Evolutionary conservation across 306 rosid genomes (phyloP).

Genomic region (Vigna reflexopilosa): DNA sequence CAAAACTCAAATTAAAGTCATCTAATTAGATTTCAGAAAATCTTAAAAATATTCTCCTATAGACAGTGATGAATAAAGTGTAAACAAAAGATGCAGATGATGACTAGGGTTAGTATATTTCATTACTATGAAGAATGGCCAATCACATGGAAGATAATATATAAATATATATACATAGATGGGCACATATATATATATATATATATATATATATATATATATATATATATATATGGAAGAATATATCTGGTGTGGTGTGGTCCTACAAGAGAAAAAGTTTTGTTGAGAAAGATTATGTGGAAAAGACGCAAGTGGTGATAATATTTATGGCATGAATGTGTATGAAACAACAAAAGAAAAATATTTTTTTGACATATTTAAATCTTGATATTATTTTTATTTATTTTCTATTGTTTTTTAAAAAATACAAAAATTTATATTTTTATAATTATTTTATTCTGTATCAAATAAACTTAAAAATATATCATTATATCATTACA

Average conservation of each 20-base stretch:
- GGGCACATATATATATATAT: no score
- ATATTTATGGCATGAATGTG: conserved; percentile 37
- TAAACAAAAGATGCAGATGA: conserved; percentile 4
- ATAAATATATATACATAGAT: no score
- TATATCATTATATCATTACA: no score
- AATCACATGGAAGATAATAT: conserved; percentile 57
- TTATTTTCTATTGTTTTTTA: no score
- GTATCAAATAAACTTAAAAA: no score
- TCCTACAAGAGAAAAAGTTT: conserved; percentile 45
- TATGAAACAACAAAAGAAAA: neutral
- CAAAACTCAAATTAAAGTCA: neutral
- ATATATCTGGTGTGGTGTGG: conserved; percentile 35
- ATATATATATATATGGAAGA: no score
- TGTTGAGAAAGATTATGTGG: conserved; percentile 58
- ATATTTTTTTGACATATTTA: no score
- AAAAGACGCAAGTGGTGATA: conserved; percentile 45
- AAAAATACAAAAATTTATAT: no score
- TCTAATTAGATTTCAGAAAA: neutral
- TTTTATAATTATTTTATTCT: no score
- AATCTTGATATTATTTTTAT: no score
- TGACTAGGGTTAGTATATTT: conserved; percentile 6
- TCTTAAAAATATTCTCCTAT: neutral
- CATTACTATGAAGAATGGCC: conserved; percentile 36
- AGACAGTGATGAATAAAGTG: neutral
- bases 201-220: no score